These are phyloP conservation scores for Tricholomella constricta DNA, from an alignment of 768 basidiomycete genomes.

Conservation along the genomic window DNA sequence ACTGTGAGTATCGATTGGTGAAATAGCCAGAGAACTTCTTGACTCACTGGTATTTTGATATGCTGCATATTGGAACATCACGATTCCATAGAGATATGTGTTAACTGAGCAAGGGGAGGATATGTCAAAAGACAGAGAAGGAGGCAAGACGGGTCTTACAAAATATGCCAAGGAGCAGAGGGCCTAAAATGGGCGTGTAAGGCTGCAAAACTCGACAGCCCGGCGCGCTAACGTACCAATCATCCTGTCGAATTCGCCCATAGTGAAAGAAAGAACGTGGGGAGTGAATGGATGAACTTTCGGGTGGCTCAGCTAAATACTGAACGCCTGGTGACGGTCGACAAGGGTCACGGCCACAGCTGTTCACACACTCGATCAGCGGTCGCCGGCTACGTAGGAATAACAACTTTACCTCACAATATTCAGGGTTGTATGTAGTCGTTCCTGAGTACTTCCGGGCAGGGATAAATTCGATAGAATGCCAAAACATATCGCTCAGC, in stretches of 20 bases:
- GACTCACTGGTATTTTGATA: constrained; percentile 35
- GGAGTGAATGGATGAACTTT: neutral
- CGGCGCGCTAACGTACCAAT: constrained; percentile 6
- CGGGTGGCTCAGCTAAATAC: neutral
- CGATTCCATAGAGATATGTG: constrained; percentile 27
- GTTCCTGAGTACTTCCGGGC: no score
- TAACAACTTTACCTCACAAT: no score
- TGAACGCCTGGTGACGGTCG: neutral
- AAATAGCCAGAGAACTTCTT: no score
- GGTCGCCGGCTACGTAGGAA: no score
- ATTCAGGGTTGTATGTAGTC: no score
- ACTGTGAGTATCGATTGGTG: neutral
- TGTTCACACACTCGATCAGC: no score
- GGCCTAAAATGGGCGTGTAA: constrained; percentile 13
- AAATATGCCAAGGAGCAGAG: constrained; percentile 26
- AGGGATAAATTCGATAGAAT: no score
- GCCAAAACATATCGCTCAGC: no score
- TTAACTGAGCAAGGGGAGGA: constrained; percentile 20
- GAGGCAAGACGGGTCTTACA: constrained; percentile 11
- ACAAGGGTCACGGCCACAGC: neutral
- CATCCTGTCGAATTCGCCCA: constrained; percentile 9
- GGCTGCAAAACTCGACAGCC: neutral
- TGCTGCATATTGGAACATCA: constrained; percentile 31
- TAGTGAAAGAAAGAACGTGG: neutral
- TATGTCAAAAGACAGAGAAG: neutral